These are phyloP conservation scores for Bipolaris cookei DNA, from an alignment of 2,329 filamentous ascomycete species.

Conservation along the genomic window DNA sequence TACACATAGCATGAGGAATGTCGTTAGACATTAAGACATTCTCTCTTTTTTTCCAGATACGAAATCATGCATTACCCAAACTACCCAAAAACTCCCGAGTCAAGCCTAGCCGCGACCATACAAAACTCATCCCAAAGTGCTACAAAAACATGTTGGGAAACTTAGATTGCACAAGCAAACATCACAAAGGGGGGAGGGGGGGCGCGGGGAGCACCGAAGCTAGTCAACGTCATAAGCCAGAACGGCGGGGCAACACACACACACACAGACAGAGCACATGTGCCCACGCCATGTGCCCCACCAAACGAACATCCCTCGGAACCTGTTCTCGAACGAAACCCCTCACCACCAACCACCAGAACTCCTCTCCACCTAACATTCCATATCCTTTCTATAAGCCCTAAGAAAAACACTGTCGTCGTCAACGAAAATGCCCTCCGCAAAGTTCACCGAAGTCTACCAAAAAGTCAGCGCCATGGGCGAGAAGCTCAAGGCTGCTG, in stretches of 20 bases:
- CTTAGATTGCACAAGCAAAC: not conserved
- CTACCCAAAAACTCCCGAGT: not conserved
- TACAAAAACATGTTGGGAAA: slow-evolving; percentile 2
- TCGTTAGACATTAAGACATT: not conserved
- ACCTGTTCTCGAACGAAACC: slow-evolving; percentile 17
- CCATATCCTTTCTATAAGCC: not conserved
- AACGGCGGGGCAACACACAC: not conserved
- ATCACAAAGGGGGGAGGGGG: not conserved
- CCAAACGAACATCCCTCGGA: slow-evolving; percentile 5
- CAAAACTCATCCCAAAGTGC: not conserved
- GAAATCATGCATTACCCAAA: not conserved
- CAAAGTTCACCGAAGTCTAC: slow-evolving; percentile 42
- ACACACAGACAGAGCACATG: not conserved
- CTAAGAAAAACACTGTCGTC: not conserved
- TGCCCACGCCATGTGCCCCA: slow-evolving; percentile 15
- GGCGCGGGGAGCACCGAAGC: not conserved
- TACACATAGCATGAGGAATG: not conserved
- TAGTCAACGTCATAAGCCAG: slow-evolving; percentile 17
- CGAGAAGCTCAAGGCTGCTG: slow-evolving; percentile 38
- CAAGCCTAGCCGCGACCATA: not conserved
- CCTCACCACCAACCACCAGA: slow-evolving; percentile 5
- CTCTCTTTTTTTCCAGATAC: not conserved
- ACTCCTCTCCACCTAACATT: not conserved
- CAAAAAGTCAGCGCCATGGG: slow-evolving; percentile 41
- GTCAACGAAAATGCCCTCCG: slow-evolving; percentile 32